Base-by-base conservation (phyloP, 768 basidiomycete genomes). In the Leccinum fibrillosum region DNA sequence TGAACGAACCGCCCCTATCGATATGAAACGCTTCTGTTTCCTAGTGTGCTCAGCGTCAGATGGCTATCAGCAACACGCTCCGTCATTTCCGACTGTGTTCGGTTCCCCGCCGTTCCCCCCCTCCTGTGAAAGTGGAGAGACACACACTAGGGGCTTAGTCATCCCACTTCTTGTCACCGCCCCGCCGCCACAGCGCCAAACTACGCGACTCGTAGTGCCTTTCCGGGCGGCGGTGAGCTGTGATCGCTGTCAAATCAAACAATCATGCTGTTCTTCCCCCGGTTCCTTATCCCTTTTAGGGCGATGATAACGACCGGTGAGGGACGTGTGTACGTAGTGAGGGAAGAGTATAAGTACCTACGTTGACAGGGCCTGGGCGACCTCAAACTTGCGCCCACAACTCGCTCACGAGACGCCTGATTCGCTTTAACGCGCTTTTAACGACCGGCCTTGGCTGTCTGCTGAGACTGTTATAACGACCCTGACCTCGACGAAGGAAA, bases 1-100 rank as follows among this genome's bases (percentile, higher is more conserved):
- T 21, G 57, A 52, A 15, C 48, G 49, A 65, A 52, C 50, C 10
- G 39, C 64, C 50, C 64, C 64, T 65, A 65, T 66, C 26, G 10
- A 45, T 39, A 51, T 51, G 62, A 48, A 25, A 37, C 32, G 50
- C 49, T 28, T 48, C 10, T 32, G 52, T 56, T 63, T 64, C 58
- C 35, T 56, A 32, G 26, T 26, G 2, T 35, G 61, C 23, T 53
- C 37, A 44, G 53, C 52, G 25, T 5, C 17, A 8, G 51, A 35
- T 4, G 39, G 39, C n/a, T 42, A 42, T 39, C 37, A 4, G 37
- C 37, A 15, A 39, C 37, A 39, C 37, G 39, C 39, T 10, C 19
- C 47, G 25, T 58, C 48, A 35, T 37, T 37, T 52, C 35, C 23
- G 52, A n/a, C 52, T 25, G 2, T 17, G 47, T 21, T 60, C 51